phyloP scores from a whole-genome alignment of 441 rosid genomes.

The Populus trichocarpa region DNA sequence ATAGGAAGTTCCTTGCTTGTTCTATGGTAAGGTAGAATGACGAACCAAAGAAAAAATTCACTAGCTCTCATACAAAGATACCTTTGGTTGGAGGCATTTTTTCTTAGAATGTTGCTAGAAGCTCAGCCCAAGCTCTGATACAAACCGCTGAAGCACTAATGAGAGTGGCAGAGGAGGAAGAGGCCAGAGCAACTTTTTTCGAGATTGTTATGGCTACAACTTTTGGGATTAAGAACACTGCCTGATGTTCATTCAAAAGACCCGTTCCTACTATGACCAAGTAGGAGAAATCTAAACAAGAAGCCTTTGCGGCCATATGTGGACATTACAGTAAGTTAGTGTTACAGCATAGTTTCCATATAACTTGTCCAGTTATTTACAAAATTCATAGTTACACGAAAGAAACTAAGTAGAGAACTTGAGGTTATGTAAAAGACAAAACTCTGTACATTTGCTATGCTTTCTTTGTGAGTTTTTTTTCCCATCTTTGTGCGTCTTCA shows the following conservation, averaged over 20 bases:
- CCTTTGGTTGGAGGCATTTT: background rate
- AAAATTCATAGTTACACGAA: slow-evolving; percentile 17
- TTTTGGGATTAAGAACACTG: background rate
- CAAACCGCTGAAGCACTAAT: background rate
- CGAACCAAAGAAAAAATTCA: background rate
- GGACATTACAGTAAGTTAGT: background rate
- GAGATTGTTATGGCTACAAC: background rate
- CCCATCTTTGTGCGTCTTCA: background rate
- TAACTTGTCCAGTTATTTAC: slow-evolving; percentile 3
- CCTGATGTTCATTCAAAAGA: background rate
- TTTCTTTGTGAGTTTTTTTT: background rate
- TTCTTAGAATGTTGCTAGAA: background rate
- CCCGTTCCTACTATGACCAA: background rate
- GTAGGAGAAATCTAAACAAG: background rate
- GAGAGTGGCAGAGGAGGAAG: background rate
- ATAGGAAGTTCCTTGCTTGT: background rate
- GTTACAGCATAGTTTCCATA: background rate
- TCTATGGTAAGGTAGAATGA: background rate
- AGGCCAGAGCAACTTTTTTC: background rate
- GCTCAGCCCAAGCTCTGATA: background rate
- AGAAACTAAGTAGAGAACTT: slow-evolving; percentile 1
- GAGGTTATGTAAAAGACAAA: slow-evolving; percentile 10
- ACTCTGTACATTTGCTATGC: slow-evolving; percentile 15
- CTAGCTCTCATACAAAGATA: background rate
- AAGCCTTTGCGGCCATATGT: background rate